phyloP scores from a whole-genome alignment of 1,284 basidiomycete species.

The Golubevia pallescens region DNA sequence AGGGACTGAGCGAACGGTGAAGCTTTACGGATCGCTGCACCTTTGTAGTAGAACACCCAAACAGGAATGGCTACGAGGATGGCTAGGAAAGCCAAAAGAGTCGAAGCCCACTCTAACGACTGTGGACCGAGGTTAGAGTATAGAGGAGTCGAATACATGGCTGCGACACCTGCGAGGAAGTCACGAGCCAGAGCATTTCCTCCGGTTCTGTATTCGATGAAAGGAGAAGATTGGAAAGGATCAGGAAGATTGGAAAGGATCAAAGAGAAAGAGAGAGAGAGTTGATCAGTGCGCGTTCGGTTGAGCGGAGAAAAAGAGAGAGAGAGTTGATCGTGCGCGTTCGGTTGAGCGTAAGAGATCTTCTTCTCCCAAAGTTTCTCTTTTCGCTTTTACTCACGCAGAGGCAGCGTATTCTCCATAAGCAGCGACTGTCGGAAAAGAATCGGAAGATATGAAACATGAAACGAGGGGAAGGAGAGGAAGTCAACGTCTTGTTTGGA shows the following conservation, averaged over 20 bases:
- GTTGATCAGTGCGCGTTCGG: too few species aligned
- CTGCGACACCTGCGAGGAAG: slow-evolving; percentile 66
- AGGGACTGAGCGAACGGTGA: slow-evolving; percentile 37
- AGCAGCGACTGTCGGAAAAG: slow-evolving; percentile 36
- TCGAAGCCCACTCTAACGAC: slow-evolving; percentile 28
- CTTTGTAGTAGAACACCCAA: slow-evolving; percentile 43
- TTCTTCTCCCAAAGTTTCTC: too few species aligned
- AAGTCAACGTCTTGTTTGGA: too few species aligned
- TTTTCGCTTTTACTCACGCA: too few species aligned
- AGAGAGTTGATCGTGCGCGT: not conserved
- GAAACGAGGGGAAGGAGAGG: too few species aligned
- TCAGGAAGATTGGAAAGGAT: too few species aligned
- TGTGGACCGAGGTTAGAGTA: slow-evolving; percentile 51
- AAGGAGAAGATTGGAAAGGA: not conserved
- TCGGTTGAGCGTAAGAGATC: too few species aligned
- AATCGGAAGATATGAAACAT: too few species aligned
- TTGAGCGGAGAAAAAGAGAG: not conserved
- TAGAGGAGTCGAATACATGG: slow-evolving; percentile 66
- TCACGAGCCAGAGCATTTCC: slow-evolving; percentile 60
- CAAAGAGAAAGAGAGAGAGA: too few species aligned
- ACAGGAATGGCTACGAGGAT: slow-evolving; percentile 37
- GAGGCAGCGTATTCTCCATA: slow-evolving; percentile 66
- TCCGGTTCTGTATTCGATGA: slow-evolving; percentile 22
- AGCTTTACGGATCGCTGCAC: slow-evolving; percentile 21
- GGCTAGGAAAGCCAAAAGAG: slow-evolving; percentile 37